phyloP scores from a whole-genome alignment of 495 filamentous ascomycete genomes.

The Penicillium cataractarum region DNA sequence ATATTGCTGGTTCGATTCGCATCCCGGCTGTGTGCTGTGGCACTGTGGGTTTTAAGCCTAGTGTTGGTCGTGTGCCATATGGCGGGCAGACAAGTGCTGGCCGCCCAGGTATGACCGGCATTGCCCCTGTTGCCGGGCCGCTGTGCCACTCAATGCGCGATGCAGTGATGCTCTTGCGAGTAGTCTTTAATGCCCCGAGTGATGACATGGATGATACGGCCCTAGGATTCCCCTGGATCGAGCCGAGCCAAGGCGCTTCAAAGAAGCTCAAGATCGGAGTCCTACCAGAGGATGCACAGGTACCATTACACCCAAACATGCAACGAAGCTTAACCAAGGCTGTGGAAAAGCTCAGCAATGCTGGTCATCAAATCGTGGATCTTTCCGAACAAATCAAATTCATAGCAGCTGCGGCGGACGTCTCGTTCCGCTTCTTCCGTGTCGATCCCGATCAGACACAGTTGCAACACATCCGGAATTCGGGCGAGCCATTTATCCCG shows the following conservation, averaged over 20 bases:
- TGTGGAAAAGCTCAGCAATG: slow-evolving; percentile 34
- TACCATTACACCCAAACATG: slow-evolving; percentile 56
- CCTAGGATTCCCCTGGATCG: slow-evolving; percentile 25
- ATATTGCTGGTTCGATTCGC: slow-evolving; percentile 66
- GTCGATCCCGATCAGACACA: slow-evolving; percentile 19
- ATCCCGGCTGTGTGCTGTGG: slow-evolving; percentile 64
- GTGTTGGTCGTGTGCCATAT: slow-evolving; percentile 55
- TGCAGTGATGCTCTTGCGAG: slow-evolving; percentile 34
- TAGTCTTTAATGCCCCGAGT: slow-evolving; percentile 12
- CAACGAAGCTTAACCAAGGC: slow-evolving; percentile 45
- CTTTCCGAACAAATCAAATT: slow-evolving; percentile 5
- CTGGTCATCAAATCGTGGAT: slow-evolving; percentile 49
- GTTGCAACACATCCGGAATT: slow-evolving; percentile 15
- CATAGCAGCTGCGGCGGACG: slow-evolving; percentile 4
- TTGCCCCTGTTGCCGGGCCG: slow-evolving; percentile 36
- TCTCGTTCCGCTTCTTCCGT: slow-evolving; percentile 20
- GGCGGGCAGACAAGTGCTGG: slow-evolving; percentile 36
- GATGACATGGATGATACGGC: slow-evolving; percentile 26
- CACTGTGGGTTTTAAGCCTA: slow-evolving; percentile 64
- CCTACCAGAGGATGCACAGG: slow-evolving; percentile 49
- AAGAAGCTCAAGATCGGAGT: slow-evolving; percentile 49
- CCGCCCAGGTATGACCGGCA: slow-evolving; percentile 49
- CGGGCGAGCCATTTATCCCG: slow-evolving; percentile 26
- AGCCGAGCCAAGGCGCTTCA: not conserved
- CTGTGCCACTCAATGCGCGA: slow-evolving; percentile 41